A percentile compares a stretch with the other conserved stretches of the same genome.
These are phyloP conservation scores for Paraphoma chrysanthemicola DNA, from an alignment of 2,329 filamentous ascomycete genomes.

Conservation along the genomic window DNA sequence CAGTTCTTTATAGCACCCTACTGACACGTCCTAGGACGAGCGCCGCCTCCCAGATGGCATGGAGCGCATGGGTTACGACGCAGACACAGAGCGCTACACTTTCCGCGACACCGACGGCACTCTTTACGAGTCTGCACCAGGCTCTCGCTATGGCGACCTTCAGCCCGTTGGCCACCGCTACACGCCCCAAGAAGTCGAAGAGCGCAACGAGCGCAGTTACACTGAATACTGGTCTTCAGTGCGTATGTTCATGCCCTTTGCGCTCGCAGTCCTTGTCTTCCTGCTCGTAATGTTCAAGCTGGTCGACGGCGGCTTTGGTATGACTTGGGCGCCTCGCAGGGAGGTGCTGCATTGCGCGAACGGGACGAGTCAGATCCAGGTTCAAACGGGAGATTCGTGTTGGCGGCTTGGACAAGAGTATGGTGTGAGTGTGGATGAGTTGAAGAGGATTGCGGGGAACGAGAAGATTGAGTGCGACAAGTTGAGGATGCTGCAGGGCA, in stretches of 20 bases:
- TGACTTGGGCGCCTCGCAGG: neutral
- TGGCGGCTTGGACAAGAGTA: constrained; percentile 58
- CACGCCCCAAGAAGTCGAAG: constrained; percentile 23
- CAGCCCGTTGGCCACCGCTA: constrained; percentile 19
- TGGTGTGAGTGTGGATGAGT: constrained; percentile 54
- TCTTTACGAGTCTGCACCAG: constrained; percentile 60
- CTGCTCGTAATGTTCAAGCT: constrained; percentile 54
- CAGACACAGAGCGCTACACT: constrained; percentile 61
- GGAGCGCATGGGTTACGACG: constrained; percentile 63
- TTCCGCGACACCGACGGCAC: constrained; percentile 59
- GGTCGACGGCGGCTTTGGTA: constrained; percentile 11
- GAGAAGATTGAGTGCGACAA: constrained; percentile 56
- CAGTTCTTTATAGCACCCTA: neutral
- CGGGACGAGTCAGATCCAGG: constrained; percentile 47
- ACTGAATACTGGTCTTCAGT: constrained; percentile 51
- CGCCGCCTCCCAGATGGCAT: constrained; percentile 64
- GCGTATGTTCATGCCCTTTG: constrained; percentile 66
- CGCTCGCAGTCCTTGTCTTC: constrained; percentile 60
- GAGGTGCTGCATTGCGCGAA: constrained; percentile 27
- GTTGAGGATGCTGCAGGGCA: constrained; percentile 50
- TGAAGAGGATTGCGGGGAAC: constrained; percentile 54
- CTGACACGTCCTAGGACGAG: constrained; percentile 48
- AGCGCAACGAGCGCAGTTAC: constrained; percentile 25
- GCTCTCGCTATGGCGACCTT: constrained; percentile 58
- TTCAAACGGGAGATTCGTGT: constrained; percentile 60